phyloP scores from a whole-genome alignment of 768 basidiomycete species.

The Dictyophora rubrovolvata region DNA sequence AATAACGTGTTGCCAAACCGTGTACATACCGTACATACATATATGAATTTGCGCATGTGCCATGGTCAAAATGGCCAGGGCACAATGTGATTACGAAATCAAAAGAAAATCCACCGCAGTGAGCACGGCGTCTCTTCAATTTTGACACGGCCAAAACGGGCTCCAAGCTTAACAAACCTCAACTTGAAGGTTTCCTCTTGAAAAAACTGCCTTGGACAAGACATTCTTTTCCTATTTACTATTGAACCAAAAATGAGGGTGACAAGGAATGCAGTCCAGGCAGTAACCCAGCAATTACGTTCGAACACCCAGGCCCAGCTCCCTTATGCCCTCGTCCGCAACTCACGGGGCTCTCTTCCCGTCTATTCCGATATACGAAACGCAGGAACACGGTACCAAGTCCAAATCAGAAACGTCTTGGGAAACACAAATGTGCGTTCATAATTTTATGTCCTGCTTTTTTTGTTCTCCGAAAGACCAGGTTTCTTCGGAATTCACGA shows the following conservation, averaged over 20 bases:
- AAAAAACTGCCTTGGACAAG: too few species aligned
- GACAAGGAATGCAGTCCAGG: not conserved
- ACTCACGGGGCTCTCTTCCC: conserved; percentile 55
- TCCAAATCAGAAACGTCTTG: conserved; percentile 59
- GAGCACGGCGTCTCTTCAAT: too few species aligned
- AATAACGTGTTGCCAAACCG: too few species aligned
- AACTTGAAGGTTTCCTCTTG: too few species aligned
- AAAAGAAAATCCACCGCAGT: too few species aligned
- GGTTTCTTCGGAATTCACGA: not conserved
- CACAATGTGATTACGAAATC: too few species aligned
- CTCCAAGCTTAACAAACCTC: too few species aligned
- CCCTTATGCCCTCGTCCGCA: conserved; percentile 56
- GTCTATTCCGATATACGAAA: conserved; percentile 71
- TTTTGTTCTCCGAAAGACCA: not conserved
- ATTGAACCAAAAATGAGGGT: not conserved
- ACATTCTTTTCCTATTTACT: too few species aligned
- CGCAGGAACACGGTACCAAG: conserved; percentile 44
- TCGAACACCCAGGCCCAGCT: not conserved
- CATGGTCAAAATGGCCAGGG: too few species aligned
- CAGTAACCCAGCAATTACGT: not conserved
- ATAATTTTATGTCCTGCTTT: not conserved
- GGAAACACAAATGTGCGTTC: conserved; percentile 48
- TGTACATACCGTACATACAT: too few species aligned
- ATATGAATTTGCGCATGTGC: too few species aligned
- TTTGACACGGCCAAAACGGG: too few species aligned